phyloP scores from a whole-genome alignment of 1,284 basidiomycete species.

The Irpex sp. region DNA sequence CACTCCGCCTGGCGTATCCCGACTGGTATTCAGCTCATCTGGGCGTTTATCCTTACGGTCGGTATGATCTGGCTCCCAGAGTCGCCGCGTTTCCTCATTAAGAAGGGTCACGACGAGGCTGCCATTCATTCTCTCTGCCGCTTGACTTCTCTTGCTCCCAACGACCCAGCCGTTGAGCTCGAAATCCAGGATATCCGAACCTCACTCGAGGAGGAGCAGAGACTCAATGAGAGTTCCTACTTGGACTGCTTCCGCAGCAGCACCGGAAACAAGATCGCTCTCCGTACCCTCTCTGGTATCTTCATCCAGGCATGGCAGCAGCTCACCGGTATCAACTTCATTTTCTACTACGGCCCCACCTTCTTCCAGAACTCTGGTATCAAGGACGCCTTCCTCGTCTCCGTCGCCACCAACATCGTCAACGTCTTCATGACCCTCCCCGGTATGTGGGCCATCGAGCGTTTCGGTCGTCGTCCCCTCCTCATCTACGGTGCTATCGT shows the following conservation, averaged over 20 bases:
- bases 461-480: slow-evolving; percentile 72
- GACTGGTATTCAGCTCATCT: slow-evolving; percentile 73
- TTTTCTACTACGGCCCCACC: slow-evolving; percentile 75
- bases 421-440: slow-evolving; percentile 72
- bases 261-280: slow-evolving; percentile 47
- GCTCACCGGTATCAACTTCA: slow-evolving; percentile 86
- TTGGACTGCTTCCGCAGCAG: slow-evolving; percentile 64
- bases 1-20: slow-evolving; percentile 77
- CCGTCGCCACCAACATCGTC: slow-evolving; percentile 69
- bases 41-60: slow-evolving; percentile 54
- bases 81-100: slow-evolving; percentile 86
- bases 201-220: slow-evolving; percentile 66
- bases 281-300: slow-evolving; percentile 79
- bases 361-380: slow-evolving; percentile 78
- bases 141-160: slow-evolving; percentile 50
- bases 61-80: slow-evolving; percentile 75
- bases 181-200: slow-evolving; percentile 73
- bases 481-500: slow-evolving; percentile 70
- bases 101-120: slow-evolving; percentile 57
- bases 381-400: slow-evolving; percentile 65
- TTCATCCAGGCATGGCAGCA: slow-evolving; percentile 79
- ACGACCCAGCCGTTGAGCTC: slow-evolving; percentile 51
- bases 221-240: slow-evolving; percentile 49
- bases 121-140: slow-evolving; percentile 64
- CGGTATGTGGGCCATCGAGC: slow-evolving; percentile 70